These are phyloP conservation scores for Lactuca sativa DNA, from an alignment of 129 eudicot genomes.

Conservation along the genomic window DNA sequence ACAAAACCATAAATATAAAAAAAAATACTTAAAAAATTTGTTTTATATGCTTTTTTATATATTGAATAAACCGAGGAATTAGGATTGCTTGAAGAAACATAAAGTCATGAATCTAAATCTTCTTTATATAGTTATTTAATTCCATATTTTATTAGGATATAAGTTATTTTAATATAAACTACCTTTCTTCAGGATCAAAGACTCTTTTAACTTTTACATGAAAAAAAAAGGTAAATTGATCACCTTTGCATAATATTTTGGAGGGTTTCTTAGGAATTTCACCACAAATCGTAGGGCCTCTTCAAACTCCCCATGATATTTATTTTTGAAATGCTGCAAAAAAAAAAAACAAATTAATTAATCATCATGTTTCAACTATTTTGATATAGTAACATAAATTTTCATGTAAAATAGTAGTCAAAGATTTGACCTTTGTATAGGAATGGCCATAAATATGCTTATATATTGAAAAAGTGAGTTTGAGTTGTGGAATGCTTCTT, in stretches of 20 bases:
- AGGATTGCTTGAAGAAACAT: not conserved
- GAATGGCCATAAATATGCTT: constrained; percentile 77
- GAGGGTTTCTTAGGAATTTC: constrained; percentile 54
- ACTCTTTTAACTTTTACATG: constrained; percentile 20
- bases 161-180: constrained; percentile 1
- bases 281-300: constrained; percentile 58
- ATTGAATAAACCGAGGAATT: not conserved
- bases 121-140: not conserved
- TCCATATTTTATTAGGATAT: constrained; percentile 1
- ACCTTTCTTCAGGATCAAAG: constrained; percentile 25
- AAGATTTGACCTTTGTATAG: constrained; percentile 56
- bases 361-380: not conserved
- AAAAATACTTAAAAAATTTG: not conserved
- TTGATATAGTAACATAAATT: not conserved
- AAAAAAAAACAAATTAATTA: not conserved
- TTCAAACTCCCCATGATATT: constrained; percentile 55
- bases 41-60: constrained; percentile 1
- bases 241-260: constrained; percentile 77
- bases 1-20: not conserved
- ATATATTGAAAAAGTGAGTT: constrained; percentile 55
- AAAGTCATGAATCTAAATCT: not conserved
- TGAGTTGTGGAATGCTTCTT: constrained; percentile 74
- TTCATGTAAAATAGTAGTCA: not conserved
- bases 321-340: constrained; percentile 55
- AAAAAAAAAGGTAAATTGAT: constrained; percentile 15